Evolutionary conservation across 805 yeast genomes (phyloP), one percentile per base, ranked within the genome.

Genomic region (Barnettozyma sucrosica): DNA sequence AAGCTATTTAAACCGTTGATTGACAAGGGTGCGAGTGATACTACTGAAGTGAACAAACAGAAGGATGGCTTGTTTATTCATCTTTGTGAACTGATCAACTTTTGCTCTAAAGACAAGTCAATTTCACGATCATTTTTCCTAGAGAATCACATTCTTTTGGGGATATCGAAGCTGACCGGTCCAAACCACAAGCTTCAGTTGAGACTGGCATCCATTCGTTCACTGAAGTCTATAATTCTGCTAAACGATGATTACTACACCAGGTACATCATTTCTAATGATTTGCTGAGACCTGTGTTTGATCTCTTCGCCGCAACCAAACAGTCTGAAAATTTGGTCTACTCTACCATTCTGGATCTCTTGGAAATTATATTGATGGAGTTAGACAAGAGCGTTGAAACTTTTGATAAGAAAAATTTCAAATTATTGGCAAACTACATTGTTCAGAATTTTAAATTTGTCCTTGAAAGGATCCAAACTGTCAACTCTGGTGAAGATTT

Each of bases 261-360:
- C 19, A 62, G 77, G 24, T 75, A 77, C 51, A 72, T 90, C 44
- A 70, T 85, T 16, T 70, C 78, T 14, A 69, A 79, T 47, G 74
- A 79, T 42, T 61, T 83, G 5, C 69, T 83, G 45, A 70, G 66
- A 4, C 66, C 70, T 19, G 70, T 82, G 30, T 72, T 86, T 48
- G 58, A 63, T 1, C 67, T 79, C 43, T 69, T 85, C 51, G 65
- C 68, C 20, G 73, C 68, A 13, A 75, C 79, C 9, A 68, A 74
- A 7, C 65, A 69, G 26, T 65, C 66, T 34, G 80, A 85, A 60
- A 85, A 82, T 58, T 66, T 89, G 50, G 74, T 85, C 3, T 85
- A 80, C 57, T 89, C 97, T 0, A 76, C 90, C 6, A 76, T 92
- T 52, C 69, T 89, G 41, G 89, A 85, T 60, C 69, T 90, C 20